Conservation (phyloP, 2,329 filamentous ascomycete species). For the Epichloe festucae region DNA sequence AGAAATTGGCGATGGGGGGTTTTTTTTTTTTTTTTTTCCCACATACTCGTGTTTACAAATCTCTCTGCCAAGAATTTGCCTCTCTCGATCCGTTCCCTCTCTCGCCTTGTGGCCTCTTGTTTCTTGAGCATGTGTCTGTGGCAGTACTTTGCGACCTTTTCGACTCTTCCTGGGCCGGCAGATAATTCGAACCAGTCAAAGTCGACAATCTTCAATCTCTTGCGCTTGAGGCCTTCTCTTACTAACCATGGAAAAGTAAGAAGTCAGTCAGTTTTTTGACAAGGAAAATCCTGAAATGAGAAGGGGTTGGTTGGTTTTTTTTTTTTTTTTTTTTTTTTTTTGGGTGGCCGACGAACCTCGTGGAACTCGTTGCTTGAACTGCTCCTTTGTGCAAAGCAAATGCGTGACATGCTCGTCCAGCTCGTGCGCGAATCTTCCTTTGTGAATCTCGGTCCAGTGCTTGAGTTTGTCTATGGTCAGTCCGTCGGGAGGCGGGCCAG, state of each 20-base stretch:
- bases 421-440: constrained; percentile 41
- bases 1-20: no score
- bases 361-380: constrained; percentile 37
- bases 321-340: background rate
- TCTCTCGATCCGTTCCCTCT: constrained; percentile 21
- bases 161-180: constrained; percentile 11
- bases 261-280: no score
- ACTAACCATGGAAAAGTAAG: constrained; percentile 13
- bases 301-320: background rate
- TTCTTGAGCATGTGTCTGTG: background rate
- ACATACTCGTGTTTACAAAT: constrained; percentile 34
- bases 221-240: constrained; percentile 22
- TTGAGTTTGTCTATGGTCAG: constrained; percentile 43
- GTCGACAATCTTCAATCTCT: constrained; percentile 28
- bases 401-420: constrained; percentile 53
- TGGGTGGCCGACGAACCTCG: constrained; percentile 18
- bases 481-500: constrained; percentile 41
- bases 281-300: no score
- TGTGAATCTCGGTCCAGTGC: constrained; percentile 51
- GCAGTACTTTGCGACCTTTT: background rate
- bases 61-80: constrained; percentile 27
- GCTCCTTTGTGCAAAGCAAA: constrained; percentile 51
- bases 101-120: constrained; percentile 17
- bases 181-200: constrained; percentile 42
- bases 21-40: no score